Conservation (phyloP, 2,329 filamentous ascomycete species). For the Pestalotiopsis sp. region DNA sequence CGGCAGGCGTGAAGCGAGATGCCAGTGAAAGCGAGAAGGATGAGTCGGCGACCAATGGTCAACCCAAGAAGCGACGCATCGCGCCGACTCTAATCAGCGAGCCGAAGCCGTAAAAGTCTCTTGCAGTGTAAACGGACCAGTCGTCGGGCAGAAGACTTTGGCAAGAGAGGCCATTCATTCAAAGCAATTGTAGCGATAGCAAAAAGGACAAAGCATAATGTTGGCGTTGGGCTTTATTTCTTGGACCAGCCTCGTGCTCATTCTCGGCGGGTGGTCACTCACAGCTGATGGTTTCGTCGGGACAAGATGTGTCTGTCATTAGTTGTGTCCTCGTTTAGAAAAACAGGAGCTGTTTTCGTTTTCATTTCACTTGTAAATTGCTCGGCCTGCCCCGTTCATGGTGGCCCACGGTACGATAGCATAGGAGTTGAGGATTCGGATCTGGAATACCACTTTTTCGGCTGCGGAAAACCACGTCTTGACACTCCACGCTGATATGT, state of each 20-base stretch:
- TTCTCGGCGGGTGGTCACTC: background rate
- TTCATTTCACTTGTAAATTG: background rate
- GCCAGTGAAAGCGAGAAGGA: conserved; percentile 55
- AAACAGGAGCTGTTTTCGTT: background rate
- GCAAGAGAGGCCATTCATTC: background rate
- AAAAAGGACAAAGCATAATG: background rate
- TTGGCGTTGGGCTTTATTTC: background rate
- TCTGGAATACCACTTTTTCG: background rate
- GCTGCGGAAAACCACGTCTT: background rate
- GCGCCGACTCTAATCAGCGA: conserved; percentile 62
- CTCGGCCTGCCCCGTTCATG: background rate
- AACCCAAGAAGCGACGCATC: conserved; percentile 69
- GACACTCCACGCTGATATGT: too few relatives aligned
- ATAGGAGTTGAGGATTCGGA: background rate
- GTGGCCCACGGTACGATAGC: background rate
- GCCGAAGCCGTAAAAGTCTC: conserved; percentile 10
- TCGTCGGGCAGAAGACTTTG: background rate
- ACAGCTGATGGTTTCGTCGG: background rate
- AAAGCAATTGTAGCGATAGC: background rate
- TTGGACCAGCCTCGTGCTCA: background rate
- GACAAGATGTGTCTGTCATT: background rate
- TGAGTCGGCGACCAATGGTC: conserved; percentile 38
- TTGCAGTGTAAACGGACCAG: too few relatives aligned
- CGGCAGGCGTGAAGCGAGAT: conserved; percentile 55
- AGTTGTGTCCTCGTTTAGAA: background rate